Evolutionary conservation across 495 filamentous ascomycete species (phyloP).

Genomic region (Talaromyces trachyspermus): DNA sequence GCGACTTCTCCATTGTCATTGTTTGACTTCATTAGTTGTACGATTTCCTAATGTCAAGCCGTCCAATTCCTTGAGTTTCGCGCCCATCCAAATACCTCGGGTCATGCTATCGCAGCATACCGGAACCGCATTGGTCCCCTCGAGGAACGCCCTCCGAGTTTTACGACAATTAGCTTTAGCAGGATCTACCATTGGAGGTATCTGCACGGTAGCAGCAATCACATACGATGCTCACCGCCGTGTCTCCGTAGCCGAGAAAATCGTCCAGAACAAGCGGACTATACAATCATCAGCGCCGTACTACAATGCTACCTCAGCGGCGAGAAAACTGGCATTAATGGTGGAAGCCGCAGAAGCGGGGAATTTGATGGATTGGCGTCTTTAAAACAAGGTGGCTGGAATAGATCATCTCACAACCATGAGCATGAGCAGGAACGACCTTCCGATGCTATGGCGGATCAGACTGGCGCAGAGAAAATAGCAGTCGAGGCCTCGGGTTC

Average conservation of each 20-base stretch:
- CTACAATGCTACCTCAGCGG: constrained; percentile 38
- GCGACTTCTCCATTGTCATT: background rate
- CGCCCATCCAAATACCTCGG: background rate
- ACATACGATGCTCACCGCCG: constrained; percentile 39
- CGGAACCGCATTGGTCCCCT: constrained; percentile 28
- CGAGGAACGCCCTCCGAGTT: constrained; percentile 38
- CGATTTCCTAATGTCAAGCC: constrained; percentile 1
- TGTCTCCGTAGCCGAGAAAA: constrained; percentile 33
- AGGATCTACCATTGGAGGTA: constrained; percentile 32
- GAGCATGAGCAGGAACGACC: background rate
- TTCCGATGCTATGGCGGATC: background rate
- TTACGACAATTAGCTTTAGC: constrained; percentile 38
- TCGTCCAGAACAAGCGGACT: constrained; percentile 37
- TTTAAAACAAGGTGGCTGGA: constrained; percentile 24
- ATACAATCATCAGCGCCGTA: constrained; percentile 37
- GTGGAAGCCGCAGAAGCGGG: constrained; percentile 38
- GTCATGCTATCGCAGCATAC: constrained; percentile 5
- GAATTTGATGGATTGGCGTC: constrained; percentile 34
- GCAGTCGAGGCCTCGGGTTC: background rate
- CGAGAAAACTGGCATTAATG: constrained; percentile 30
- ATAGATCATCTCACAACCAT: background rate
- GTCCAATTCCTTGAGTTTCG: background rate
- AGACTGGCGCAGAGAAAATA: background rate
- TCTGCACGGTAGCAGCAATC: constrained; percentile 34
- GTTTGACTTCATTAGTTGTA: background rate